Conservation (phyloP, 805 yeast species). For the Sugiyamaella americana region DNA sequence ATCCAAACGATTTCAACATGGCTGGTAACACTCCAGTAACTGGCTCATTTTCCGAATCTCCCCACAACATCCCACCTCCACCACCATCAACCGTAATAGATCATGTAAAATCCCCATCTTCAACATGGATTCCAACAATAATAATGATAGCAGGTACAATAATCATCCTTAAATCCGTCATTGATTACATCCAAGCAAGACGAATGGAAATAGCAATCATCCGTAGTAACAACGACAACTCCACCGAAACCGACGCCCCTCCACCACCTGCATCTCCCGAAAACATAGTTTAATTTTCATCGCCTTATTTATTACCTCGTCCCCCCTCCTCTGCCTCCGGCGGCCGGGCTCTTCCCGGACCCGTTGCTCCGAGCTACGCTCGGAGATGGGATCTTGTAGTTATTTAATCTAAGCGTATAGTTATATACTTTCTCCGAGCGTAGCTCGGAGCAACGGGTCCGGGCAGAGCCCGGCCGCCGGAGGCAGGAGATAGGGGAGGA, state of each 20-base stretch:
- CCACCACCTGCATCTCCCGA: slow-evolving; percentile 5
- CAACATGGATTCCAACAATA: slow-evolving; percentile 48
- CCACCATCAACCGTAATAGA: slow-evolving; percentile 10
- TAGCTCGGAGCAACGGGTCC: background rate
- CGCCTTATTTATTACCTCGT: too few species aligned
- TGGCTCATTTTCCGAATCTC: slow-evolving; percentile 10
- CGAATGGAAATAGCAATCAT: slow-evolving; percentile 63
- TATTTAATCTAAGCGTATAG: too few species aligned
- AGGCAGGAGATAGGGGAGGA: background rate
- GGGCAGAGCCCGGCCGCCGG: background rate
- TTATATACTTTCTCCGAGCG: too few species aligned
- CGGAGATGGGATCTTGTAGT: too few species aligned
- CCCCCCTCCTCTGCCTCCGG: too few species aligned
- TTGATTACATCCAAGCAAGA: slow-evolving; percentile 70
- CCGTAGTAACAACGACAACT: slow-evolving; percentile 1
- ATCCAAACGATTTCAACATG: slow-evolving; percentile 54
- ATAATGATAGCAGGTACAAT: slow-evolving; percentile 64
- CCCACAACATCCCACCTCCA: slow-evolving; percentile 23
- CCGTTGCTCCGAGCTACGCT: too few species aligned
- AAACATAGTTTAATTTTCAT: too few species aligned
- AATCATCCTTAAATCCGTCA: slow-evolving; percentile 58
- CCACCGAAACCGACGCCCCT: too few species aligned
- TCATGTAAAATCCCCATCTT: slow-evolving; percentile 9
- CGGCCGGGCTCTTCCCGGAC: too few species aligned
- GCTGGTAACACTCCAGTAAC: background rate